Percentiles rank a stretch among this genome's conserved stretches.
Conservation (phyloP, 2,329 filamentous ascomycete species). For the Hymenoscyphus fructigenus region DNA sequence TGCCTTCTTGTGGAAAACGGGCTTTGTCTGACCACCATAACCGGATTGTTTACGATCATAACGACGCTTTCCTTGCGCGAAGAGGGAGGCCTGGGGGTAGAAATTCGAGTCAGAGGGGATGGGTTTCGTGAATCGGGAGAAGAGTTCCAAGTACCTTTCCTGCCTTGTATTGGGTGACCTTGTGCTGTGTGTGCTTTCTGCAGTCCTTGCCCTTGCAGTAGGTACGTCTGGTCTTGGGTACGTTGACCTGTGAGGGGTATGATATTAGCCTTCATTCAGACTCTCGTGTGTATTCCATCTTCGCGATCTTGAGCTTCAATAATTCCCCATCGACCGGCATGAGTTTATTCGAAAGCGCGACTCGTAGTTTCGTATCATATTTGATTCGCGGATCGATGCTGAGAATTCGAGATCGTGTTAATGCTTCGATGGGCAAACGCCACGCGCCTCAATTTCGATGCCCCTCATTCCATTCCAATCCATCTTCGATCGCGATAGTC, state of each 20-base stretch:
- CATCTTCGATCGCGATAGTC: background rate
- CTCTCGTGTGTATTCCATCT: slow-evolving; percentile 10
- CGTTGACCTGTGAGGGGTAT: slow-evolving; percentile 68
- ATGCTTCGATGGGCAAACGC: background rate
- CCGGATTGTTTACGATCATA: slow-evolving; percentile 99
- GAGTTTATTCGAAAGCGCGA: slow-evolving; percentile 3
- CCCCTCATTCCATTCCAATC: background rate
- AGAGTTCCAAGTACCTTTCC: slow-evolving; percentile 65
- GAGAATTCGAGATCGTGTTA: background rate
- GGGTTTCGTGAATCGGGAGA: slow-evolving; percentile 1
- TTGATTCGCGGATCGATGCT: background rate
- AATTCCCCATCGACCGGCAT: background rate
- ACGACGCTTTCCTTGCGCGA: slow-evolving; percentile 99
- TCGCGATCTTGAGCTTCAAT: background rate
- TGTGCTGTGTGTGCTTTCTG: slow-evolving; percentile 88
- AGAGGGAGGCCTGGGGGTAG: slow-evolving; percentile 69
- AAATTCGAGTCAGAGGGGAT: slow-evolving; percentile 31
- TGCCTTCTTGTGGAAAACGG: slow-evolving; percentile 99
- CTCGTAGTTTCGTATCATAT: background rate
- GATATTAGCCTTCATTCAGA: slow-evolving; percentile 25
- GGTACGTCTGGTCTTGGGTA: slow-evolving; percentile 96
- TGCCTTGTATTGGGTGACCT: slow-evolving; percentile 96
- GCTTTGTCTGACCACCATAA: slow-evolving; percentile 99
- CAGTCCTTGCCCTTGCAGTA: slow-evolving; percentile 97
- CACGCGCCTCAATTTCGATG: slow-evolving; percentile 7